Evolutionary conservation across 169 alveolate genomes (phyloP).

Genomic region (Cardiosporidium cionae): DNA sequence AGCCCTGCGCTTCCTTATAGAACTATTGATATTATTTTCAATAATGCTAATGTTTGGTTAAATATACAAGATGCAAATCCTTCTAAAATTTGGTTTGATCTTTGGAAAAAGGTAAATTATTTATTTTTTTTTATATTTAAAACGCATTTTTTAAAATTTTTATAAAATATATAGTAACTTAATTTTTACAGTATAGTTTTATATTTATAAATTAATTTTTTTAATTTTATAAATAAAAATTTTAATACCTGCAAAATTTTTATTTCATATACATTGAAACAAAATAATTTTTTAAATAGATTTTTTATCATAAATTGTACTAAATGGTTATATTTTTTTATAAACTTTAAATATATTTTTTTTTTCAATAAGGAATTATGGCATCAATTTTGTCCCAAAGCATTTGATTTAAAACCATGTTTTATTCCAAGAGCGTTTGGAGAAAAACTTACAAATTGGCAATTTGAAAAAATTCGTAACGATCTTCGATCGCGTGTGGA

Average conservation of each 20-base stretch:
- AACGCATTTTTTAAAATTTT: neutral
- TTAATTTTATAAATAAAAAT: too few relatives aligned
- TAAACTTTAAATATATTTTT: too few relatives aligned
- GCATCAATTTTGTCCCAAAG: conserved; percentile 19
- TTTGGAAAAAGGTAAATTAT: conserved; percentile 21
- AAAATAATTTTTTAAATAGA: too few relatives aligned
- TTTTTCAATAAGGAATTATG: neutral
- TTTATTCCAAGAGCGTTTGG: conserved; percentile 13
- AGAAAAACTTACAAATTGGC: conserved; percentile 4
- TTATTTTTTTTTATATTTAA: neutral
- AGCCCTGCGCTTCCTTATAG: conserved; percentile 31
- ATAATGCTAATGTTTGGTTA: conserved; percentile 29
- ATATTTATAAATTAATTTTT: neutral
- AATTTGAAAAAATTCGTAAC: neutral
- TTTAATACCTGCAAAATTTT: too few relatives aligned
- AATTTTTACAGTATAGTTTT: neutral
- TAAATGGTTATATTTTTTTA: too few relatives aligned
- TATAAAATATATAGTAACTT: neutral
- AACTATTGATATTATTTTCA: conserved; percentile 27
- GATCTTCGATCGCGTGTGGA: neutral
- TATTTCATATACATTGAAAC: too few relatives aligned
- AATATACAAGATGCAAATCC: conserved; percentile 26
- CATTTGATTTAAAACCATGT: conserved; percentile 2
- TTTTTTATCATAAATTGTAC: too few relatives aligned
- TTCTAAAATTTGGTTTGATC: conserved; percentile 20